These are phyloP conservation scores for Fusarium chaquense DNA, from an alignment of 2,329 filamentous ascomycete genomes.

Conservation along the genomic window DNA sequence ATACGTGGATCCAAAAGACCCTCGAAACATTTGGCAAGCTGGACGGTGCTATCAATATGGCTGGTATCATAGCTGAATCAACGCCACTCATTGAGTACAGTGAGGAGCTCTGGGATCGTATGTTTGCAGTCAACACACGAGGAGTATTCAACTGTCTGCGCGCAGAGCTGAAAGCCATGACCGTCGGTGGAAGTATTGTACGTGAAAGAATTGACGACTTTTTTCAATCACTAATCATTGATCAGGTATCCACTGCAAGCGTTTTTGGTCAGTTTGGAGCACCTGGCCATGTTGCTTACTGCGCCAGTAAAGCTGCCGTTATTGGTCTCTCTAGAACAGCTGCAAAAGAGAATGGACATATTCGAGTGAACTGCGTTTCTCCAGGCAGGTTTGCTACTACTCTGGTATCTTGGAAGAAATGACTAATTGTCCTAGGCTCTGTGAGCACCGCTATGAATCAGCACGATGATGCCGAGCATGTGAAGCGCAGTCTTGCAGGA, in stretches of 20 bases:
- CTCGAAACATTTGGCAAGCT: constrained; percentile 53
- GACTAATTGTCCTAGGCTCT: constrained; percentile 9
- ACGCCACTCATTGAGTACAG: constrained; percentile 51
- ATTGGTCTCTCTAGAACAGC: constrained; percentile 49
- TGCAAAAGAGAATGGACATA: constrained; percentile 44
- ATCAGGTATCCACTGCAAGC: constrained; percentile 50
- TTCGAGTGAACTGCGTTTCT: constrained; percentile 34
- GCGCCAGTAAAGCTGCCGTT: constrained; percentile 50
- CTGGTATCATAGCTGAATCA: constrained; percentile 36
- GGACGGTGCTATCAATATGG: constrained; percentile 59
- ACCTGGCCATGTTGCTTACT: constrained; percentile 47
- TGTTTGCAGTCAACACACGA: constrained; percentile 58
- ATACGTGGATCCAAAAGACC: constrained; percentile 50
- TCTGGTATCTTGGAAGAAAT: accelerated
- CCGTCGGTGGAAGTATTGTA: constrained; percentile 47
- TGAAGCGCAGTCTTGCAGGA: constrained; percentile 12
- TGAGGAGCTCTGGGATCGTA: constrained; percentile 57
- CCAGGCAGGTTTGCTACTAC: constrained; percentile 13
- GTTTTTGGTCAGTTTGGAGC: constrained; percentile 49
- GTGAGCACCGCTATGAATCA: constrained; percentile 36
- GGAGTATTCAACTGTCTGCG: constrained; percentile 65
- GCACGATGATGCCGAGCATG: constrained; percentile 22
- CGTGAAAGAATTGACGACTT: constrained; percentile 35
- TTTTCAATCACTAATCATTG: constrained; percentile 51
- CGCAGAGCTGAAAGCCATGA: constrained; percentile 56